A percentile compares a stretch with the other conserved stretches of the same genome.
These are phyloP conservation scores for Gymnopilus dilepis DNA, from an alignment of 768 basidiomycete genomes.

Conservation along the genomic window DNA sequence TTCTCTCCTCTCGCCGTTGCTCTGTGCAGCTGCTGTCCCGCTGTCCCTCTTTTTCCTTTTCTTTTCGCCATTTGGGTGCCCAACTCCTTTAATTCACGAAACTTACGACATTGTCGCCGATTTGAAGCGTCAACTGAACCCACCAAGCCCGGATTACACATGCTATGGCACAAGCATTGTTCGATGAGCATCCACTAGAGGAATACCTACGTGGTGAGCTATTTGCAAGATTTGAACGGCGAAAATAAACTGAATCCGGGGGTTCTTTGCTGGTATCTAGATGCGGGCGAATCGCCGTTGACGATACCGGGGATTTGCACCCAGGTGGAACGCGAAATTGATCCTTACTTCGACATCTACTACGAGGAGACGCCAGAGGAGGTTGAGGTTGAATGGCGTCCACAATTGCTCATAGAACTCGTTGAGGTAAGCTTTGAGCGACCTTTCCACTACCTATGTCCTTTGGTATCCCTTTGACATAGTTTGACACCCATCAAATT, in stretches of 20 bases:
- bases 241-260: conserved; percentile 1
- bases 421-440: conserved; percentile 43
- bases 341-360: conserved; percentile 34
- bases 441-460: not conserved
- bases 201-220: conserved; percentile 70
- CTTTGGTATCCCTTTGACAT: not conserved
- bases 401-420: conserved; percentile 38
- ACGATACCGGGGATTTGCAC: conserved; percentile 61
- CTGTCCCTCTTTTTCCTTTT: conserved; percentile 20
- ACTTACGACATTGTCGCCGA: conserved; percentile 24
- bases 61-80: conserved; percentile 3
- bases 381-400: conserved; percentile 43
- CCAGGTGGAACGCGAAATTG: conserved; percentile 44
- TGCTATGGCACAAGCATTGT: conserved; percentile 77
- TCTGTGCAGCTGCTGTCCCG: conserved; percentile 14
- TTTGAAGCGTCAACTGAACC: conserved; percentile 5
- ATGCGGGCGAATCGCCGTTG: conserved; percentile 61
- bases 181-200: conserved; percentile 78
- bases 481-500: conserved; percentile 1
- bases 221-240: not conserved
- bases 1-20: conserved; percentile 15
- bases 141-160: conserved; percentile 15
- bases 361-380: conserved; percentile 31
- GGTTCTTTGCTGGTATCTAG: conserved; percentile 35
- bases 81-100: conserved; percentile 23